Base-by-base conservation (phyloP, 768 basidiomycete species). In the Rubroboletus pulcherrimus region DNA sequence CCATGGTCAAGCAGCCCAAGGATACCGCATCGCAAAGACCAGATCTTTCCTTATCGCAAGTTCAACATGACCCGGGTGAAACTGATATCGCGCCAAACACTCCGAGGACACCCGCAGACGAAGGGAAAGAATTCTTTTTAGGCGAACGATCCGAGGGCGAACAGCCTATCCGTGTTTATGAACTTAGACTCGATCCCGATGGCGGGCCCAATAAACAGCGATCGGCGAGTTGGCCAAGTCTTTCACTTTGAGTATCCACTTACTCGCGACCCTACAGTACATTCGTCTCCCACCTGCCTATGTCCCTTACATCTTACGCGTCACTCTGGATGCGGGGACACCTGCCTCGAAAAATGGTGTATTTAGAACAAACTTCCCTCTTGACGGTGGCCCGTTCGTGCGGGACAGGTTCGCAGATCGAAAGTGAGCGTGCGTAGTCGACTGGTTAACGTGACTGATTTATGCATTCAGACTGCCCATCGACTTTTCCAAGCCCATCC, bases 301-400 rank as follows among this genome's bases (percentile, higher is more conserved):
- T 66, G 75, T 76, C 17, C 95, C 95, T 1, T 99, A 98, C 69
- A 82, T 98, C 47, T 76, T 99, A 29, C 86, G 97, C 51, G 89
- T 99, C 35, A 87, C 89, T 19, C 79, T 98, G 48, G 89, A 95
- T 45, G 91, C 96, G 1, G 97, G 97, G 7, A 94, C 94, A 3
- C 87, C 92, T 2, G 92, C 93, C 10, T 83, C 91, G 8, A 86
- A 84, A 65, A 91, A 95, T 64, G 97, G 94, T 49, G 81, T 93
- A 1, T 90, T 99, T 72, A 93, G 88, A 76, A 96, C 94, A 55
- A 98, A 98, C 70, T 98, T 98, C 65, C 97, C 97, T 2, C 80
- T 99, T 7, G 91, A 98, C 62, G 96, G 95, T 5, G 93, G 93
- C 34, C 73, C 70, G 19, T 98, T 98, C 69, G 81, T 82, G 41